A percentile compares a stretch with the other conserved stretches of the same genome.
Conservation (phyloP, 495 filamentous ascomycete genomes). For the Penicillium ucsense region DNA sequence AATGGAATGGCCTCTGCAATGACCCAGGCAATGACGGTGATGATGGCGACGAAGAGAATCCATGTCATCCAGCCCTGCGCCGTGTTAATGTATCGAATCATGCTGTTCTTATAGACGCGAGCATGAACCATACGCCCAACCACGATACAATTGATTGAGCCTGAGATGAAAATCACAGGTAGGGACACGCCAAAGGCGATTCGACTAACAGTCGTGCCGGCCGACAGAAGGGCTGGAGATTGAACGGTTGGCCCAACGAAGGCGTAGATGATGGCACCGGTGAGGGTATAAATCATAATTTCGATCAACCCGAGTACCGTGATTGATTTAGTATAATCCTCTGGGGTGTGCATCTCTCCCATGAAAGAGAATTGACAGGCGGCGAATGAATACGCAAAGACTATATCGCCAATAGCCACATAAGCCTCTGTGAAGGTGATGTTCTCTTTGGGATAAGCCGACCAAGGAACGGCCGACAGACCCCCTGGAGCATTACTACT, state of each 20-base stretch:
- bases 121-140: conserved; percentile 50
- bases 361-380: conserved; percentile 60
- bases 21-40: conserved; percentile 52
- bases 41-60: conserved; percentile 38
- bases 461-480: conserved; percentile 17
- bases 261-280: conserved; percentile 54
- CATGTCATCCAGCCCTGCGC: conserved; percentile 45
- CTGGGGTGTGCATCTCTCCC: conserved; percentile 20
- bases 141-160: conserved; percentile 51
- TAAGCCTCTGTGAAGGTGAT: conserved; percentile 28
- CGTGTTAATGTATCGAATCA: conserved; percentile 46
- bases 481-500: conserved; percentile 14
- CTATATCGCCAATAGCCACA: conserved; percentile 56
- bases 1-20: conserved; percentile 58
- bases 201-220: conserved; percentile 47
- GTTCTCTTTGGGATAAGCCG: conserved; percentile 19
- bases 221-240: conserved; percentile 57
- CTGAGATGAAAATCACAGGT: conserved; percentile 58
- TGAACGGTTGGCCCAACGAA: conserved; percentile 55
- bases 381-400: conserved; percentile 53
- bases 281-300: conserved; percentile 54
- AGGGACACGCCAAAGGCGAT: conserved; percentile 44
- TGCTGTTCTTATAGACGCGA: conserved; percentile 40
- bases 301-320: conserved; percentile 46
- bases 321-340: conserved; percentile 51